These are phyloP conservation scores for Candida tetrigidarum DNA, from an alignment of 1,139 yeast species.

Conservation along the genomic window DNA sequence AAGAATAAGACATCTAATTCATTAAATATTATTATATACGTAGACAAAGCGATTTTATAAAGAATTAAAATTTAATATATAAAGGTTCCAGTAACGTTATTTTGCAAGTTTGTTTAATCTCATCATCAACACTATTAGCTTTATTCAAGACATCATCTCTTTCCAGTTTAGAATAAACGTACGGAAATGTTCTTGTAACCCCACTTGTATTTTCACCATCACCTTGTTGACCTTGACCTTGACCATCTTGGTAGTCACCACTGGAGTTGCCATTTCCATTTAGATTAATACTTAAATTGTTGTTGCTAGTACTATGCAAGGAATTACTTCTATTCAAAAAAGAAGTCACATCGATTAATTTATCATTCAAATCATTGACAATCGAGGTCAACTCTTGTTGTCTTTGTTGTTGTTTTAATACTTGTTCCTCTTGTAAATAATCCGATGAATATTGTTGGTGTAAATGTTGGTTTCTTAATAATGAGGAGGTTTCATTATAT, in stretches of 20 bases:
- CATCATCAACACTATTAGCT: slow-evolving; percentile 23
- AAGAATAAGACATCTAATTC: no score
- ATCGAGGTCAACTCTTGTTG: slow-evolving; percentile 47
- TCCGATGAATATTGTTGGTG: slow-evolving; percentile 34
- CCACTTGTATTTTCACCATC: not conserved
- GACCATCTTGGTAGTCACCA: slow-evolving; percentile 8
- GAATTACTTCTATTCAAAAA: slow-evolving; percentile 27
- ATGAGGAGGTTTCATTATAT: slow-evolving; percentile 40
- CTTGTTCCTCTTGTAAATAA: slow-evolving; percentile 43
- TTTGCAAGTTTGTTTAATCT: slow-evolving; percentile 26
- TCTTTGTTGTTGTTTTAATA: slow-evolving; percentile 46
- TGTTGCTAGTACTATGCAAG: slow-evolving; percentile 18
- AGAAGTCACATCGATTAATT: slow-evolving; percentile 48
- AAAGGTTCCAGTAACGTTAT: slow-evolving; percentile 30
- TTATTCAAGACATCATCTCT: slow-evolving; percentile 26
- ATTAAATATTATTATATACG: no score
- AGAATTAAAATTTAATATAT: slow-evolving; percentile 23
- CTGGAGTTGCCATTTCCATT: slow-evolving; percentile 6
- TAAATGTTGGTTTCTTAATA: slow-evolving; percentile 28
- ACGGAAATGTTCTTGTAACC: slow-evolving; percentile 20
- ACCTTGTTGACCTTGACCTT: no score
- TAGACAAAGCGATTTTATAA: no score
- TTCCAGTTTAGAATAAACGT: slow-evolving; percentile 23
- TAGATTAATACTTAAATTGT: slow-evolving; percentile 14
- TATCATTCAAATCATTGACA: slow-evolving; percentile 48